These are phyloP conservation scores for Halenospora varia DNA, from an alignment of 495 filamentous ascomycete genomes.

Conservation along the genomic window DNA sequence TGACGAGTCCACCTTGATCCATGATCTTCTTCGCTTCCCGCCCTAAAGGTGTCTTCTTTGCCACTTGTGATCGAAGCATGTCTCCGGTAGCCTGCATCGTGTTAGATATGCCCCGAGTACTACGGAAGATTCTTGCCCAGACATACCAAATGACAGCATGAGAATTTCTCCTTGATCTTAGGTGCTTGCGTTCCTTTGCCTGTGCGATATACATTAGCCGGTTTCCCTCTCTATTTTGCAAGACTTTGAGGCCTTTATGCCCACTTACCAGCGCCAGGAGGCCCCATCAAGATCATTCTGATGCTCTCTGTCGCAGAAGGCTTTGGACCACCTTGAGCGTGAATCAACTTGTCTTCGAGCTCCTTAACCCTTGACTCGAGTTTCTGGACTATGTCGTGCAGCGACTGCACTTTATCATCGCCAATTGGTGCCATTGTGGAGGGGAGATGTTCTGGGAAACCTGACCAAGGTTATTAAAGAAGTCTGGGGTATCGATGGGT, in stretches of 20 bases:
- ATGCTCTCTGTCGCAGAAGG: slow-evolving; percentile 48
- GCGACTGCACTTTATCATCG: slow-evolving; percentile 66
- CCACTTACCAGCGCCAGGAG: slow-evolving; percentile 87
- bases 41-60: slow-evolving; percentile 93
- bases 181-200: slow-evolving; percentile 99
- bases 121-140: slow-evolving; percentile 3
- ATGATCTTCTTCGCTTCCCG: slow-evolving; percentile 99
- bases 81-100: slow-evolving; percentile 83
- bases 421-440: slow-evolving; percentile 78
- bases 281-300: slow-evolving; percentile 96
- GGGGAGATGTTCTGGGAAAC: slow-evolving; percentile 5
- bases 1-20: slow-evolving; percentile 95
- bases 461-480: slow-evolving; percentile 23
- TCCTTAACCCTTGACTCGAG: slow-evolving; percentile 80
- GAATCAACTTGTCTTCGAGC: slow-evolving; percentile 61
- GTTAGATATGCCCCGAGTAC: slow-evolving; percentile 2
- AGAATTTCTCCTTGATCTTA: slow-evolving; percentile 95
- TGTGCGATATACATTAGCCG: slow-evolving; percentile 38
- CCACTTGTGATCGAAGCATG: slow-evolving; percentile 98
- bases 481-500: neutral
- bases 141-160: slow-evolving; percentile 91
- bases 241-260: neutral
- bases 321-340: slow-evolving; percentile 44
- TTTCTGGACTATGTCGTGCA: slow-evolving; percentile 73
- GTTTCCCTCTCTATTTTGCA: too few relatives aligned